Conservation (phyloP, 305 asterid species). For the Fraxinus albicans region DNA sequence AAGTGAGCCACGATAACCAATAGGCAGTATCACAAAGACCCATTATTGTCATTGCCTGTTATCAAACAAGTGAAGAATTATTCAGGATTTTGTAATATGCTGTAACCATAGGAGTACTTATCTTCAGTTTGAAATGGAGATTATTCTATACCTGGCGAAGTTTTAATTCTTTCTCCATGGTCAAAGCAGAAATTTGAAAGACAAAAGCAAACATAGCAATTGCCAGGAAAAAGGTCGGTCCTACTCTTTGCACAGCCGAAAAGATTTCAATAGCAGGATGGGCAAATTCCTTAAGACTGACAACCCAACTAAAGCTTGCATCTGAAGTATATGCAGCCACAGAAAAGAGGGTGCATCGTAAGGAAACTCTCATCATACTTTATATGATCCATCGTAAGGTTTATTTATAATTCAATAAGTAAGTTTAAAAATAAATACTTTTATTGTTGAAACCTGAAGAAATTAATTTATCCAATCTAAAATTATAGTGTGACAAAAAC, state of each 20-base stretch:
- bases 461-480: neutral
- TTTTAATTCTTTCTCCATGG: constrained; percentile 83
- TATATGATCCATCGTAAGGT: neutral
- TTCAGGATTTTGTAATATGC: constrained; percentile 14
- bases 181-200: constrained; percentile 72
- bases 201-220: constrained; percentile 92
- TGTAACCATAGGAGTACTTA: constrained; percentile 7
- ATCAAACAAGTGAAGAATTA: constrained; percentile 19
- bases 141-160: constrained; percentile 73
- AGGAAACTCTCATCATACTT: neutral
- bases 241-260: constrained; percentile 62
- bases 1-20: constrained; percentile 76
- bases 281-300: constrained; percentile 73
- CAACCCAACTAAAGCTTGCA: constrained; percentile 68
- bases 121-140: constrained; percentile 21
- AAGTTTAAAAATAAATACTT: neutral
- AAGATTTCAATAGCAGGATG: constrained; percentile 65
- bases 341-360: constrained; percentile 10
- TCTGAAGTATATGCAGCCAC: constrained; percentile 44
- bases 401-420: neutral
- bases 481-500: neutral
- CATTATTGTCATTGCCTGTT: constrained; percentile 89
- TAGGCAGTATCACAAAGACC: constrained; percentile 92
- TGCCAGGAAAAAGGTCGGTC: constrained; percentile 87
- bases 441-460: neutral